Conservation (phyloP, 106 monocot genomes). For the Dioscorea zingiberensis region DNA sequence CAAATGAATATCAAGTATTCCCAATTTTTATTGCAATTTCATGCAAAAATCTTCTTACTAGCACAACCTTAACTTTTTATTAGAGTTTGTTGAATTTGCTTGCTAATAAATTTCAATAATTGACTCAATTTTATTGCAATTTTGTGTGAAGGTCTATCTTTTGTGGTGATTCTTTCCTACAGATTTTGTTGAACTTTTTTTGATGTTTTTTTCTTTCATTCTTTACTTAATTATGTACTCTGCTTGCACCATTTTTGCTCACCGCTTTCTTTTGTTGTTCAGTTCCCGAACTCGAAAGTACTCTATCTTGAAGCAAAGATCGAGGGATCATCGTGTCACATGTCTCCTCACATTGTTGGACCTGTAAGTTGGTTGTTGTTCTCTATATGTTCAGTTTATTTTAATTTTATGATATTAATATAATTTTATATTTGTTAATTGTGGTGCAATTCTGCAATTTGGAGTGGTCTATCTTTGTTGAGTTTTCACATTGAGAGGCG, state of each 20-base stretch:
- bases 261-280: background rate
- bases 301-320: constrained; percentile 94
- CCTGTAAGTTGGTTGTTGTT: constrained; percentile 49
- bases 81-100: no score
- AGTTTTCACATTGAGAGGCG: constrained; percentile 92
- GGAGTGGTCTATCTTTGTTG: constrained; percentile 93
- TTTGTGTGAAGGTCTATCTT: no score
- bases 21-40: no score
- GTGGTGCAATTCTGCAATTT: constrained; percentile 30
- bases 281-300: constrained; percentile 73
- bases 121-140: no score
- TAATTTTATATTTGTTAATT: no score
- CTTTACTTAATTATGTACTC: background rate
- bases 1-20: no score
- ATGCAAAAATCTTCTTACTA: no score
- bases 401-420: background rate
- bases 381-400: background rate
- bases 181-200: no score
- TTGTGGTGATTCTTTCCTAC: no score
- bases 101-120: no score
- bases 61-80: no score
- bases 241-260: background rate
- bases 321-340: constrained; percentile 94
- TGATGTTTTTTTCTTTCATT: no score
- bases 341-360: constrained; percentile 94